Evolutionary conservation across 2,329 filamentous ascomycete species (phyloP), one percentile per base, ranked within the genome.

Genomic region (Knufia petricola): DNA sequence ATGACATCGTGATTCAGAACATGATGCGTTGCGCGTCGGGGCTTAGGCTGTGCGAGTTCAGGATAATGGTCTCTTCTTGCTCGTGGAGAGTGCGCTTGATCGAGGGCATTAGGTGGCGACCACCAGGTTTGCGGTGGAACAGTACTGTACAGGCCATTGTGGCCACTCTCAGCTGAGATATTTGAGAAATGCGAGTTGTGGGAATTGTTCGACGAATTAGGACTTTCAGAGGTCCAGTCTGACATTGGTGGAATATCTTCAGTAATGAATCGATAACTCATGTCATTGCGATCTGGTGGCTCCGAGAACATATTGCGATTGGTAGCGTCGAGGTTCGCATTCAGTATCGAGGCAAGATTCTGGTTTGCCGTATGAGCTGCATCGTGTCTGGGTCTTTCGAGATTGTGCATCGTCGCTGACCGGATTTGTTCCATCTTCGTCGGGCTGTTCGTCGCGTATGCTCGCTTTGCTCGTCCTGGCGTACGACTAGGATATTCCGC

Each of bases 41-140:
- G 53, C n/a, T 37, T 55, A 17, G 55, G 55, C 19, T 54, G 53
- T 13, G 46, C 50, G 20, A 56, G 38, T 2, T 43, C 52, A 37
- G 50, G 52, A 40, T 56, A 55, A 17, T 51, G 37, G 37, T 58
- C 55, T 47, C 51, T 49, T 39, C 51, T 50, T 32, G 52, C 55
- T 39, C 64, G 60, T 44, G 61, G 55, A 32, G 63, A 64, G 30
- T 63, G 61, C 42, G 65, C 65, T 41, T 65, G 52, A 21, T 12
- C 31, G 21, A 48, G 61, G 58, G 46, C 61, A 60, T 42, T 62
- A 56, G 28, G 63, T 55, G 66, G 61, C 17, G 66, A 64, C 66
- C 68, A 70, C 66, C 68, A 68, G 10, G 57, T 47, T 44, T 68
- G 66, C 19, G 58, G 52, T 52, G 51, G 46, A 23, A 42, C 4